Base-by-base conservation (phyloP, 768 basidiomycete species). In the Sporobolomyces phaffii region DNA sequence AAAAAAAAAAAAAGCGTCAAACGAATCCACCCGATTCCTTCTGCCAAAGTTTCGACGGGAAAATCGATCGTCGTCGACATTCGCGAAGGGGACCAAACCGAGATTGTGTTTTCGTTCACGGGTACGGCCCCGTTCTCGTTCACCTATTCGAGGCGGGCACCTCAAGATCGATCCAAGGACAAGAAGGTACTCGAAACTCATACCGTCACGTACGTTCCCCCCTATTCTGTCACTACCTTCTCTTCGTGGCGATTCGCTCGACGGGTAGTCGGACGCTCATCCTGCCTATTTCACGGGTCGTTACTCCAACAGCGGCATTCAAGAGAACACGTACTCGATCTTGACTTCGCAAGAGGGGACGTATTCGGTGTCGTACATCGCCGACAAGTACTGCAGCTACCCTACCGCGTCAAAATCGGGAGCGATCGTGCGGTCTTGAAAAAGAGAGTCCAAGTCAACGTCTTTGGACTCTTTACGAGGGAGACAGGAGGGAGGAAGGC, bases 41-140 rank as follows among this genome's bases (percentile, higher is more conserved):
- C 87, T 13, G 96, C 92, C 20, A 87, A 87, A 73, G 90, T 99
- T 50, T 87, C 86, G 18, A 87, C 90, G 49, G 96, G 94, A 43
- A 86, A 87, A 75, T 82, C 84, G 60, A 82, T 87, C 60, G 82
- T 86, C 74, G 88, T 94, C 76, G 87, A 91, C 74, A 88, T 97
- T 59, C 86, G 91, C 63, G 93, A 96, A 81, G 93, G 92, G 50
- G 78, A 80, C 36, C 77, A 96, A 80, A 92, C 94, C 22, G 90
- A 92, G 77, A 96, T 99, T 65, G 79, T 87, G 45, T 97, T 99
- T 78, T 86, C 86, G 5, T 83, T 99, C 59, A 81, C 87, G 36
- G 96, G 96, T 49, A 88, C 90, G 76, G 88, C 96, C 22, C 96
- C 96, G 0, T 99, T 97, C 79, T 87, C 92, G 1, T 97, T 99